Conservation (phyloP, 495 filamentous ascomycete genomes). For the Cryomyces antarcticus region DNA sequence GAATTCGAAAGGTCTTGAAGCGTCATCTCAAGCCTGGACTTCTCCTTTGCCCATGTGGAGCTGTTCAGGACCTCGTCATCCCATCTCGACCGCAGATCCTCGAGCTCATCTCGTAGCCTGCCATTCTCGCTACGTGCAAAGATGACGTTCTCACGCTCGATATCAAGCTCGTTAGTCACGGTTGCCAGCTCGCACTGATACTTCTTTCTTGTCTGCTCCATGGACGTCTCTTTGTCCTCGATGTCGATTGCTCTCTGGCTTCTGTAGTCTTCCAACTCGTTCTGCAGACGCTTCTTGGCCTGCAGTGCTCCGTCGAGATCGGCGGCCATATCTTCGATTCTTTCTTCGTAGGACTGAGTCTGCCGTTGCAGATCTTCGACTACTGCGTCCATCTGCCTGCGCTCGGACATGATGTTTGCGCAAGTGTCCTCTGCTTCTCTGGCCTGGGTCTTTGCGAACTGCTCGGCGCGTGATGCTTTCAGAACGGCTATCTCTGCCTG, state of each 20-base stretch:
- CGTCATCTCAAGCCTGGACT: constrained; percentile 74
- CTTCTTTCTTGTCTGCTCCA: constrained; percentile 95
- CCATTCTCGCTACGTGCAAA: constrained; percentile 37
- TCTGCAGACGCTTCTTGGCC: constrained; percentile 85
- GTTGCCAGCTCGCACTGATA: constrained; percentile 85
- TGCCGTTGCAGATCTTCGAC: constrained; percentile 84
- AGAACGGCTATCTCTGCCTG: constrained; percentile 91
- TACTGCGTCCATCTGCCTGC: constrained; percentile 69
- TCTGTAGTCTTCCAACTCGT: constrained; percentile 94
- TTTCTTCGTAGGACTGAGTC: constrained; percentile 74
- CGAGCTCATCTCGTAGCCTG: constrained; percentile 76
- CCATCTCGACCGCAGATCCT: constrained; percentile 91
- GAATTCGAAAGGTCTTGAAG: constrained; percentile 77
- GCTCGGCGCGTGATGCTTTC: constrained; percentile 78
- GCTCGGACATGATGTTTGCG: constrained; percentile 76
- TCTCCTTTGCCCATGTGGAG: constrained; percentile 97
- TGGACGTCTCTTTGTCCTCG: constrained; percentile 86
- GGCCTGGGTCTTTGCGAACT: constrained; percentile 77
- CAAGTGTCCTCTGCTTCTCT: constrained; percentile 82
- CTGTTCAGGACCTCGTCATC: constrained; percentile 96
- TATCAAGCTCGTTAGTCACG: constrained; percentile 75
- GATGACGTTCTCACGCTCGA: constrained; percentile 72
- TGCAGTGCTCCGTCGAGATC: constrained; percentile 74
- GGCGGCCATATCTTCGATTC: constrained; percentile 76
- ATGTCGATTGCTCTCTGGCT: constrained; percentile 88